A percentile compares a stretch with the other conserved stretches of the same genome.
These are phyloP conservation scores for Ascochyta clinopodiicola DNA, from an alignment of 2,329 filamentous ascomycete genomes.

Conservation along the genomic window DNA sequence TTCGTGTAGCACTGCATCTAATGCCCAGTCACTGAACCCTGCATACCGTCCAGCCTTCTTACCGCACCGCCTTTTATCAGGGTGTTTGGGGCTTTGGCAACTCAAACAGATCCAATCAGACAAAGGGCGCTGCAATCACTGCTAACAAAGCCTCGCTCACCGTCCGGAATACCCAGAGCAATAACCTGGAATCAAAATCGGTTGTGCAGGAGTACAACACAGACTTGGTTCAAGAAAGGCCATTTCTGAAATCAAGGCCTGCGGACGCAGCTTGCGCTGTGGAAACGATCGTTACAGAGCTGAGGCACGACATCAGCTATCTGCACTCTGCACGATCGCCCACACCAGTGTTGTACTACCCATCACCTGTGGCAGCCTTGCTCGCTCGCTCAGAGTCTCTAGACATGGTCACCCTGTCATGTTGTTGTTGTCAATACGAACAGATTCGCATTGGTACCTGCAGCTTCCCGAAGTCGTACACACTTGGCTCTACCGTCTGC, in stretches of 20 bases:
- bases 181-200: background rate
- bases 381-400: constrained; percentile 15
- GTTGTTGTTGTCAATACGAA: constrained; percentile 29
- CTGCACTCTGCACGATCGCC: constrained; percentile 15
- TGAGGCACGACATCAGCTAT: constrained; percentile 4
- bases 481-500: constrained; percentile 29
- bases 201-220: background rate
- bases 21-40: constrained; percentile 41
- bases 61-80: constrained; percentile 22
- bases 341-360: background rate
- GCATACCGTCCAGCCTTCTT: constrained; percentile 25
- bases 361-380: constrained; percentile 17
- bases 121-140: constrained; percentile 13
- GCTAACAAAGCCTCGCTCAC: background rate
- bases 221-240: background rate
- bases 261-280: background rate
- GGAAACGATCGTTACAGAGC: background rate
- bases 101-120: constrained; percentile 27
- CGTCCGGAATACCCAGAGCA: background rate
- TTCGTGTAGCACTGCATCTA: constrained; percentile 44
- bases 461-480: constrained; percentile 39
- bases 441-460: constrained; percentile 37
- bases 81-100: constrained; percentile 1
- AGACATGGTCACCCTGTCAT: constrained; percentile 19
- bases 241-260: background rate